These are phyloP conservation scores for Hibiscus syriacus DNA, from an alignment of 345 rosid species.

Conservation along the genomic window DNA sequence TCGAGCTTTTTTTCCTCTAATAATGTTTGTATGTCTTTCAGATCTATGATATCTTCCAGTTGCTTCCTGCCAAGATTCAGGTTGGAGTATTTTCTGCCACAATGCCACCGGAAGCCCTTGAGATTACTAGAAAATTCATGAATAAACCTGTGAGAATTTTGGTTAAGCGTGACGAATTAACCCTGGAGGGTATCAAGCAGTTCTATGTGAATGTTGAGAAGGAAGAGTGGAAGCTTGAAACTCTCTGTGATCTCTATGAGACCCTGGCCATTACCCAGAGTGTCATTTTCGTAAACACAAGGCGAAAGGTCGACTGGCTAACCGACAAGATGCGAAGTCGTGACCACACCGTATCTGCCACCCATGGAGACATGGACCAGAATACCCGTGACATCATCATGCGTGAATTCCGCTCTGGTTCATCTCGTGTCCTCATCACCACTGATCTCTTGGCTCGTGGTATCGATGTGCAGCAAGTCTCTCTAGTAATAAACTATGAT, in stretches of 20 bases:
- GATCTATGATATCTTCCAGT: constrained; percentile 86
- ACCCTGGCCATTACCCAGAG: constrained; percentile 85
- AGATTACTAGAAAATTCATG: constrained; percentile 87
- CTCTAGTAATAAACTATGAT: constrained; percentile 78
- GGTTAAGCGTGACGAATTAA: constrained; percentile 85
- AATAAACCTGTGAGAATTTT: constrained; percentile 78
- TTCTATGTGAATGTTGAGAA: constrained; percentile 68
- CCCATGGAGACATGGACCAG: constrained; percentile 96
- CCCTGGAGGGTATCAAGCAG: constrained; percentile 90
- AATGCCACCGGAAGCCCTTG: constrained; percentile 90
- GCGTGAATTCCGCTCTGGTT: constrained; percentile 81
- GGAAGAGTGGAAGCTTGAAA: constrained; percentile 88
- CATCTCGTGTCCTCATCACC: constrained; percentile 81
- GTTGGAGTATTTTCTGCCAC: constrained; percentile 91
- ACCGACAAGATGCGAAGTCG: constrained; percentile 76
- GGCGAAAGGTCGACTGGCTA: constrained; percentile 92
- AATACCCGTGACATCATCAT: constrained; percentile 79
- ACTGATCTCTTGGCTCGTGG: constrained; percentile 84
- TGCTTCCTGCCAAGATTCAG: constrained; percentile 63
- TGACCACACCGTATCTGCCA: constrained; percentile 88
- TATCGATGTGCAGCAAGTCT: constrained; percentile 89
- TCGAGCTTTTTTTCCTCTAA: background rate
- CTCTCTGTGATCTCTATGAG: constrained; percentile 75
- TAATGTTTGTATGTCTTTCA: constrained; percentile 16
- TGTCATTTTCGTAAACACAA: constrained; percentile 80